These are phyloP conservation scores for Thraustochytrium striatum DNA, from an alignment of 352 stramenopile genomes.

Conservation along the genomic window DNA sequence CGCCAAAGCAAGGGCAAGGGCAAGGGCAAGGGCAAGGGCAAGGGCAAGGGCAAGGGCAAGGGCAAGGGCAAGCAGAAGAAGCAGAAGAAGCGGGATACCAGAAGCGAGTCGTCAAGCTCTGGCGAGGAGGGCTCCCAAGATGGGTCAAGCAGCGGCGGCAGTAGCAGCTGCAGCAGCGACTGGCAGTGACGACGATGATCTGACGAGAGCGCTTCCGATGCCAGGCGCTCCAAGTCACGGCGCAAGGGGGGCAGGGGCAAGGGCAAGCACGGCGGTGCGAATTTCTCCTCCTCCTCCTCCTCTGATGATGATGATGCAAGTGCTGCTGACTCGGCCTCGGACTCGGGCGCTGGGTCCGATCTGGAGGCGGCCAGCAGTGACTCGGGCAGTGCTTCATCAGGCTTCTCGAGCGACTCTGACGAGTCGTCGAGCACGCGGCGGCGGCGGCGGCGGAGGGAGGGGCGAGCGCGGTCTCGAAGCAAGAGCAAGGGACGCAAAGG, in stretches of 20 bases:
- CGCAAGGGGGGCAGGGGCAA: neutral
- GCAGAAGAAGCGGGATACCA: too few relatives aligned
- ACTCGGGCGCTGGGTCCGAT: neutral
- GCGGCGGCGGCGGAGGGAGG: neutral
- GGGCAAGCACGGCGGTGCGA: neutral
- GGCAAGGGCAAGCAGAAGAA: neutral
- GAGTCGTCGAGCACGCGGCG: neutral
- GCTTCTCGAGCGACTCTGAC: neutral
- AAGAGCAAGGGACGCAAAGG: neutral
- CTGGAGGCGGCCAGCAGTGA: neutral
- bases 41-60: neutral
- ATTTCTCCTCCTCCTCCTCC: neutral
- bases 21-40: neutral
- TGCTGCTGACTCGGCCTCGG: neutral
- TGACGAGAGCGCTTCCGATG: too few relatives aligned
- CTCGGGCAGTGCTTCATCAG: neutral
- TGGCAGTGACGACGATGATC: too few relatives aligned
- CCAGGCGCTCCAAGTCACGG: neutral
- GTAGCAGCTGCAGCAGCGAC: too few relatives aligned
- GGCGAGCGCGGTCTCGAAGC: neutral
- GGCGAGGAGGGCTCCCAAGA: too few relatives aligned
- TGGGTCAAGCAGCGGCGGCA: too few relatives aligned
- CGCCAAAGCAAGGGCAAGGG: neutral
- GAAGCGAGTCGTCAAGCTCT: too few relatives aligned
- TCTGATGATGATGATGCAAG: neutral